phyloP scores from a whole-genome alignment of 495 filamentous ascomycete genomes.

The Terfezia claveryi region DNA sequence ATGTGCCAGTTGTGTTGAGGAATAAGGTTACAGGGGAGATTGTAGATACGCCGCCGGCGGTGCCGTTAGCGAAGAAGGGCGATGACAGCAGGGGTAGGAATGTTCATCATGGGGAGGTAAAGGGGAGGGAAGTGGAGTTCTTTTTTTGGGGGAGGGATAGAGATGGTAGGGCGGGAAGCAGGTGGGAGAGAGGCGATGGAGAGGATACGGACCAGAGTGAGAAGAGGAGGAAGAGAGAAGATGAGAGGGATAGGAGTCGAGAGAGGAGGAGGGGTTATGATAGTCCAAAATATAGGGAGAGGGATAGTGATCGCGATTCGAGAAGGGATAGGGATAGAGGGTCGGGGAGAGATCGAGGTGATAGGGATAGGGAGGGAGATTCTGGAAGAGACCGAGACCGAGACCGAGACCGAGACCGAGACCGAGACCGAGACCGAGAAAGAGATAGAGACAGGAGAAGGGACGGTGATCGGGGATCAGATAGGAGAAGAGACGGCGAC shows the following conservation, averaged over 20 bases:
- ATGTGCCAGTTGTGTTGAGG: slow-evolving; percentile 43
- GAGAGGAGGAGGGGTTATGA: slow-evolving; percentile 6
- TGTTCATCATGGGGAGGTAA: slow-evolving; percentile 22
- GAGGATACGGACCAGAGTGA: slow-evolving; percentile 15
- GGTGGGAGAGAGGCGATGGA: slow-evolving; percentile 21
- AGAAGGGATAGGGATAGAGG: slow-evolving; percentile 23
- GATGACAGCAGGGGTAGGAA: slow-evolving; percentile 25
- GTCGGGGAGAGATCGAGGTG: slow-evolving; percentile 20
- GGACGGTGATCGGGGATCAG: background rate
- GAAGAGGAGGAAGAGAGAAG: slow-evolving; percentile 8
- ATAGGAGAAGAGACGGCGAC: slow-evolving; percentile 1
- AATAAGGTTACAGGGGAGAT: slow-evolving; percentile 45
- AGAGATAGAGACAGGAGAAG: slow-evolving; percentile 14
- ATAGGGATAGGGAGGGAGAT: slow-evolving; percentile 7
- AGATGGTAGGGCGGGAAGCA: slow-evolving; percentile 25
- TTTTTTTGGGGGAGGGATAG: slow-evolving; percentile 18
- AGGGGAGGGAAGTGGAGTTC: background rate
- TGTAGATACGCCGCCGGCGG: slow-evolving; percentile 21
- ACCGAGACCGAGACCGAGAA: slow-evolving; percentile 19
- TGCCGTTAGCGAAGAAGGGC: slow-evolving; percentile 20
- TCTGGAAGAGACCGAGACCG: slow-evolving; percentile 18
- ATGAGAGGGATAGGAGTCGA: slow-evolving; percentile 11
- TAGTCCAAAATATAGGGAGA: slow-evolving; percentile 17
- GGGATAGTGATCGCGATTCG: slow-evolving; percentile 22
- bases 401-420: slow-evolving; percentile 17